These are phyloP conservation scores for Teratosphaeria zuluensis DNA, from an alignment of 2,329 filamentous ascomycete species.

Conservation along the genomic window DNA sequence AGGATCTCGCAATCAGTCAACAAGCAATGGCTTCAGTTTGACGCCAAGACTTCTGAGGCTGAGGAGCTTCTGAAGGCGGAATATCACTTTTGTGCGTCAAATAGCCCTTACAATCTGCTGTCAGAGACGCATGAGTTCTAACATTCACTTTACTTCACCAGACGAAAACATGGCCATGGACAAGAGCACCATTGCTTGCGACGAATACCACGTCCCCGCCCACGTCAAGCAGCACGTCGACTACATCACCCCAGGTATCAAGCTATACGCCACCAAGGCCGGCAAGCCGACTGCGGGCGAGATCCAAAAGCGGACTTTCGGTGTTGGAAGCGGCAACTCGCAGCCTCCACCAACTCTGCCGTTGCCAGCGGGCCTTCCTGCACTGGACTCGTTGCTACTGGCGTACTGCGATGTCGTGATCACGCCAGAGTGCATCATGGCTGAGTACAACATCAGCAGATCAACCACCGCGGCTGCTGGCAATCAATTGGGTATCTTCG, in stretches of 20 bases:
- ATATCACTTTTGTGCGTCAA: conserved; percentile 40
- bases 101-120: too few relatives aligned
- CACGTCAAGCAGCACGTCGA: conserved; percentile 42
- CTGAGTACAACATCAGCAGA: conserved; percentile 36
- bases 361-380: background rate
- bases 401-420: conserved; percentile 13
- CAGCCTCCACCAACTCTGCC: conserved; percentile 1
- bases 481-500: conserved; percentile 38
- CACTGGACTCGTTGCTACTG: background rate
- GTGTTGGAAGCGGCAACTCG: background rate
- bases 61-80: conserved; percentile 37
- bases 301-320: conserved; percentile 9
- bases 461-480: conserved; percentile 27
- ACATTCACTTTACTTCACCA: too few relatives aligned
- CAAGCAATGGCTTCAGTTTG: conserved; percentile 35
- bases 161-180: conserved; percentile 47
- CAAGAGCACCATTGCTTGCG: conserved; percentile 29
- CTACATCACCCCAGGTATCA: conserved; percentile 48
- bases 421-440: conserved; percentile 34
- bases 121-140: too few relatives aligned
- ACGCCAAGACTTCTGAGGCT: conserved; percentile 30
- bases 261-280: conserved; percentile 26
- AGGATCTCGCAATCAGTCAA: conserved; percentile 26
- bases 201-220: conserved; percentile 41
- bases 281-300: conserved; percentile 4